Conservation (phyloP, 139 green algal genomes). For the Chlamydomonas schloesseri region DNA sequence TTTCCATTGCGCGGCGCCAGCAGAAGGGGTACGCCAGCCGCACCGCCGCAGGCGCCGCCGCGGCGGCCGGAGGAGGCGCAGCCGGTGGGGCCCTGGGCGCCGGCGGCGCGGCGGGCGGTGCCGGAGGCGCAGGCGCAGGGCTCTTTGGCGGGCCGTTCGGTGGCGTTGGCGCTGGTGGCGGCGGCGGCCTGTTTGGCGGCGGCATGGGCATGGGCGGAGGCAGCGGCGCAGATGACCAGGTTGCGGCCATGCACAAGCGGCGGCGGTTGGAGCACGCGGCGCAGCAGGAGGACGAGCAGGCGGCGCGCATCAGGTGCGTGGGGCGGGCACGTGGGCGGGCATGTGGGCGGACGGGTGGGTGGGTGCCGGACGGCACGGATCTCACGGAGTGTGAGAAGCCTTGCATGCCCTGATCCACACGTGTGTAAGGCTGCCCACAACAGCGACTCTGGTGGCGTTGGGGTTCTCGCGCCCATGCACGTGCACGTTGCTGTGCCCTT, state of each 20-base stretch:
- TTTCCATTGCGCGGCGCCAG: constrained; percentile 50
- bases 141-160: background rate
- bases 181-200: background rate
- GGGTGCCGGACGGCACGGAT: too few species aligned
- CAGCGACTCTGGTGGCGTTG: too few species aligned
- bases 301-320: constrained; percentile 53
- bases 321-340: too few species aligned
- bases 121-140: too few species aligned
- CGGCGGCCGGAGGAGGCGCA: background rate
- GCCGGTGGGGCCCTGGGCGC: background rate
- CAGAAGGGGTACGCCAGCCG: constrained; percentile 44
- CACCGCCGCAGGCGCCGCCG: background rate
- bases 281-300: constrained; percentile 76
- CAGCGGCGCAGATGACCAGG: constrained; percentile 1
- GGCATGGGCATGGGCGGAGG: too few species aligned
- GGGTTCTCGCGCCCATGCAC: too few species aligned
- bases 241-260: constrained; percentile 66
- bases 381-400: too few species aligned
- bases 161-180: background rate
- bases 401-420: too few species aligned
- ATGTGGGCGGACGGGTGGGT: too few species aligned
- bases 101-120: constrained; percentile 30
- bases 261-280: constrained; percentile 78
- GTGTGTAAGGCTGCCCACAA: too few species aligned
- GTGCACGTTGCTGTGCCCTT: too few species aligned